Conservation (phyloP, 2,329 filamentous ascomycete species). For the Diaporthe destruens region DNA sequence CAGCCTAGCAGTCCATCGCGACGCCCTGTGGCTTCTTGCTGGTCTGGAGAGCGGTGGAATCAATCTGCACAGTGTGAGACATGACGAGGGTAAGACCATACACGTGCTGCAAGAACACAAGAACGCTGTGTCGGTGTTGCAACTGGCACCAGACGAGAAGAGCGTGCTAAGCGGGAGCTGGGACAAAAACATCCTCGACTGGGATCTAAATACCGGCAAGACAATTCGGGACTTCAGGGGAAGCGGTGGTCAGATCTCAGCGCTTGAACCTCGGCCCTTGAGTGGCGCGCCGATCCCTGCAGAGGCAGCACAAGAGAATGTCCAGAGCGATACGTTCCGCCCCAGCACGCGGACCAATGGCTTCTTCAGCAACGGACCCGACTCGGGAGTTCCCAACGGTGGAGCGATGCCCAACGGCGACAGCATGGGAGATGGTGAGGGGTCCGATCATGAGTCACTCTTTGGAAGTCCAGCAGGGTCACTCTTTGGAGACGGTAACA, state of each 20-base stretch:
- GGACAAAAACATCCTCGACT: conserved; percentile 95
- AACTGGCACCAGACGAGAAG: conserved; percentile 84
- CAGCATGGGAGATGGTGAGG: conserved; percentile 67
- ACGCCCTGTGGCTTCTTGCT: conserved; percentile 91
- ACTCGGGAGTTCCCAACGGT: conserved; percentile 46
- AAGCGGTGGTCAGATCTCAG: conserved; percentile 85
- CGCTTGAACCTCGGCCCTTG: conserved; percentile 85
- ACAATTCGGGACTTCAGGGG: conserved; percentile 81
- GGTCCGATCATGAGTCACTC: conserved; percentile 81
- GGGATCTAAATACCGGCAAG: conserved; percentile 91
- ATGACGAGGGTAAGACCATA: conserved; percentile 94
- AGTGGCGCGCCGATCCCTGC: conserved; percentile 81
- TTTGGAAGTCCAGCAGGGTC: conserved; percentile 87
- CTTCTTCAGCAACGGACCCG: conserved; percentile 54
- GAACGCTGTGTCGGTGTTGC: conserved; percentile 91
- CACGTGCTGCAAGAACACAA: conserved; percentile 84
- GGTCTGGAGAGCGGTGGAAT: conserved; percentile 92
- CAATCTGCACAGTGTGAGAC: conserved; percentile 91
- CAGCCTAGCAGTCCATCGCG: conserved; percentile 89
- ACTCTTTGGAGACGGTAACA: conserved; percentile 83
- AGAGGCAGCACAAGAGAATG: conserved; percentile 71
- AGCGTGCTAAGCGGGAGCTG: conserved; percentile 93
- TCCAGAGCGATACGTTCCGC: conserved; percentile 76
- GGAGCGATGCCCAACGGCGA: conserved; percentile 55
- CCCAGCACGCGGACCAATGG: conserved; percentile 80